These are phyloP conservation scores for Apostasia ramifera DNA, from an alignment of 106 monocot genomes.

Conservation along the genomic window DNA sequence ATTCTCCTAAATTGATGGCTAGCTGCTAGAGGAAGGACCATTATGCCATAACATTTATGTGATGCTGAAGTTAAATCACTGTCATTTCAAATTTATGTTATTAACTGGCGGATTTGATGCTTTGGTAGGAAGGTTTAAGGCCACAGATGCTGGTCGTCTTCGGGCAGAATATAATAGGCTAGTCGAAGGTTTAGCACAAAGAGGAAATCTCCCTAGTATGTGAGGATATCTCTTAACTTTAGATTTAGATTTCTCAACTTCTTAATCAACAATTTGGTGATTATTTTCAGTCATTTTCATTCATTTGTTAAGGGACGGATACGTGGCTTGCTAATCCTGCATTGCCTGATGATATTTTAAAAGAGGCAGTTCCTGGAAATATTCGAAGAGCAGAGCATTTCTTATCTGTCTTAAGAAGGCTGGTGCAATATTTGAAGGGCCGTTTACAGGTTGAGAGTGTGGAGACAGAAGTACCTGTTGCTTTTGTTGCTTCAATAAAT, in stretches of 20 bases:
- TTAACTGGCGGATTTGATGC: slow-evolving; percentile 4
- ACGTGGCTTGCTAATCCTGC: slow-evolving; percentile 87
- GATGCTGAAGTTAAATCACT: too few species aligned
- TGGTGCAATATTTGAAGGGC: slow-evolving; percentile 84
- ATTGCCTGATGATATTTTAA: slow-evolving; percentile 93
- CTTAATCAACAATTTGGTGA: background rate
- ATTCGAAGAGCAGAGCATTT: slow-evolving; percentile 89
- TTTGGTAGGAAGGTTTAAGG: slow-evolving; percentile 98
- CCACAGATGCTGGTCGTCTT: slow-evolving; percentile 80
- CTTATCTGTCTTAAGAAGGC: slow-evolving; percentile 65
- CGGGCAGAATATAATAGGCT: slow-evolving; percentile 93
- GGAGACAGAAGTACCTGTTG: slow-evolving; percentile 85
- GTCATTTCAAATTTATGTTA: background rate
- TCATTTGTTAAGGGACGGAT: slow-evolving; percentile 53
- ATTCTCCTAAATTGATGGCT: too few species aligned
- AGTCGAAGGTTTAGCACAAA: slow-evolving; percentile 92
- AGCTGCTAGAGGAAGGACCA: too few species aligned
- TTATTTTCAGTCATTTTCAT: slow-evolving; percentile 1
- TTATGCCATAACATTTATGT: too few species aligned
- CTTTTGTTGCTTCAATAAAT: slow-evolving; percentile 66
- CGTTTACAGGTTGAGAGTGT: slow-evolving; percentile 83
- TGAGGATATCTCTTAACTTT: background rate
- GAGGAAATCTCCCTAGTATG: slow-evolving; percentile 85
- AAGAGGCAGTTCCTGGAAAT: slow-evolving; percentile 91
- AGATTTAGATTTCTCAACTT: slow-evolving; percentile 1